A percentile compares a stretch with the other conserved stretches of the same genome.
phyloP scores from a whole-genome alignment of 1,139 yeast genomes.

The Entelexis sorbosivorans region DNA sequence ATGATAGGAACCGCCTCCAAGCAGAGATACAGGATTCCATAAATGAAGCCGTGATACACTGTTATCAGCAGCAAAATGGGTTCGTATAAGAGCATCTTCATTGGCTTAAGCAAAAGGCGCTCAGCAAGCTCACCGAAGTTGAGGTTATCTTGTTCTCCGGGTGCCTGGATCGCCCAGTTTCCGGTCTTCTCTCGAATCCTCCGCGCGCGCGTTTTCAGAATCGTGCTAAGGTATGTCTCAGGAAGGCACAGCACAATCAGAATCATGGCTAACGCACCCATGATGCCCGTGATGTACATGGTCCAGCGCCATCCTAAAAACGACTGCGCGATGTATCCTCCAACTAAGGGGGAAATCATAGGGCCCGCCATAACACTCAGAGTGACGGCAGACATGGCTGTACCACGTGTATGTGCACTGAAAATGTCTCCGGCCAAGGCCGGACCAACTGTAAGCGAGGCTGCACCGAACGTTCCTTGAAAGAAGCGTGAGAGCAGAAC shows the following conservation, averaged over 20 bases:
- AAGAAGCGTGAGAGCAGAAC: constrained; percentile 63
- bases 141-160: constrained; percentile 44
- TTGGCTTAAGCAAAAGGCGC: constrained; percentile 45
- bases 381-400: constrained; percentile 54
- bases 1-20: constrained; percentile 72
- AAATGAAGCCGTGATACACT: constrained; percentile 70
- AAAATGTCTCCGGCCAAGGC: constrained; percentile 74
- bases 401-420: constrained; percentile 51
- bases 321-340: constrained; percentile 31
- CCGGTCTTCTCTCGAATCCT: constrained; percentile 38
- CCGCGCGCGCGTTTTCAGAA: constrained; percentile 38
- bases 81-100: constrained; percentile 42
- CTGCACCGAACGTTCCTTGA: constrained; percentile 67
- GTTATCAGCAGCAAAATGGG: constrained; percentile 56
- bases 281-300: constrained; percentile 42
- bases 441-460: constrained; percentile 72
- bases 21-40: constrained; percentile 68
- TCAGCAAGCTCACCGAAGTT: constrained; percentile 52
- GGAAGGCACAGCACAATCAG: constrained; percentile 30
- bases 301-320: constrained; percentile 51
- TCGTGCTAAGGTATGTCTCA: constrained; percentile 39
- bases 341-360: constrained; percentile 52
- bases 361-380: constrained; percentile 67
- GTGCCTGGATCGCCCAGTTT: constrained; percentile 40
- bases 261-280: constrained; percentile 33